A percentile compares a stretch with the other conserved stretches of the same genome.
Conservation (phyloP, 257 asterid genomes). For the Hygrophila difformis region DNA sequence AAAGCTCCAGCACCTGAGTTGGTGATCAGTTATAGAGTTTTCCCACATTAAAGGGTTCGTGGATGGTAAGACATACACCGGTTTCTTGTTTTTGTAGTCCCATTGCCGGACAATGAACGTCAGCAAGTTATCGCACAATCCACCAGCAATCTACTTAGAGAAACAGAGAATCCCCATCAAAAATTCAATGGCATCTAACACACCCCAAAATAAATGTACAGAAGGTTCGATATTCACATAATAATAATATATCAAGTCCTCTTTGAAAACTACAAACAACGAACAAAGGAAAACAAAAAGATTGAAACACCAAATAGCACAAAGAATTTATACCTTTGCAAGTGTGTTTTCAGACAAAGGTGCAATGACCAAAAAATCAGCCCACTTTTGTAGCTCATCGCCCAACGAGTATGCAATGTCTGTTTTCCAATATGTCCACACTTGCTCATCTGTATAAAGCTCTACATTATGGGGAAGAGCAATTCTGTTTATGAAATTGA, state of each 20-base stretch:
- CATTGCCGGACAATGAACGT: conserved; percentile 87
- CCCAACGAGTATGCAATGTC: conserved; percentile 67
- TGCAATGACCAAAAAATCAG: conserved; percentile 86
- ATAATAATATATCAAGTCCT: too few relatives aligned
- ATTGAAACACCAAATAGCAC: too few relatives aligned
- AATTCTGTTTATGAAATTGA: conserved; percentile 59
- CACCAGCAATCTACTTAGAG: conserved; percentile 65
- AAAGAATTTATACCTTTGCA: conserved; percentile 46
- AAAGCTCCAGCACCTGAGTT: conserved; percentile 63
- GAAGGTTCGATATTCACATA: too few relatives aligned
- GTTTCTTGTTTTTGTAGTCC: conserved; percentile 81
- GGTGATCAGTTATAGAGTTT: conserved; percentile 75
- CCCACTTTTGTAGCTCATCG: conserved; percentile 83
- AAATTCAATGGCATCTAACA: too few relatives aligned
- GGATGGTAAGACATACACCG: conserved; percentile 81
- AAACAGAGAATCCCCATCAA: too few relatives aligned
- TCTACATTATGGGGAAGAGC: conserved; percentile 58
- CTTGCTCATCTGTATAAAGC: conserved; percentile 75
- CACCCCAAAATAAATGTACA: too few relatives aligned
- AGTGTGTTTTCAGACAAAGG: conserved; percentile 95
- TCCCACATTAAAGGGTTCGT: conserved; percentile 93
- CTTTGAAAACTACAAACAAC: too few relatives aligned
- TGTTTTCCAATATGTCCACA: conserved; percentile 75
- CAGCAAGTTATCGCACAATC: conserved; percentile 83
- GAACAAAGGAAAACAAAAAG: too few relatives aligned